phyloP scores from a whole-genome alignment of 1,284 basidiomycete species.

The Bothia castanella region DNA sequence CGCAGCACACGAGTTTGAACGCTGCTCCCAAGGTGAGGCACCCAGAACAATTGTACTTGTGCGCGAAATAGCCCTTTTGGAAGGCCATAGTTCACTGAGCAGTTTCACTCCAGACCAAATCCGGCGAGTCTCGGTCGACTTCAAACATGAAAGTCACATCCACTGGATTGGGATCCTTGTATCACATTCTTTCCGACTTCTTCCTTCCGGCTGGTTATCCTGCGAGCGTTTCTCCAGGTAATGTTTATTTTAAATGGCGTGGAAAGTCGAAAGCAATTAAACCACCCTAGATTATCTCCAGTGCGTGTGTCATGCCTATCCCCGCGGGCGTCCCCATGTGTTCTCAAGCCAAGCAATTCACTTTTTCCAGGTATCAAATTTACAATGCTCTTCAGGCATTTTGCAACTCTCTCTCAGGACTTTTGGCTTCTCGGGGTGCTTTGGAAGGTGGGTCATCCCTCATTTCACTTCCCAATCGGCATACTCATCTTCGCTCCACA shows the following conservation, averaged over 20 bases:
- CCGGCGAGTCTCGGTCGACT: neutral
- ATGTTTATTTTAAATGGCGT: conserved; percentile 4
- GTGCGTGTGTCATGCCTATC: conserved; percentile 15
- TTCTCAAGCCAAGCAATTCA: neutral
- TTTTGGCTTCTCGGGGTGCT: conserved; percentile 64
- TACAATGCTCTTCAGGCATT: conserved; percentile 66
- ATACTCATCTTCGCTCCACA: neutral
- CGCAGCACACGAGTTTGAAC: neutral
- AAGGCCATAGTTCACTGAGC: conserved; percentile 5
- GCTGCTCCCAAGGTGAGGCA: conserved; percentile 18
- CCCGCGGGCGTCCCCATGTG: neutral
- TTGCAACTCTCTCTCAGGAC: conserved; percentile 59
- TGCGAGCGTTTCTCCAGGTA: conserved; percentile 55
- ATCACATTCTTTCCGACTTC: conserved; percentile 41
- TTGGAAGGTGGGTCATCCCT: conserved; percentile 48
- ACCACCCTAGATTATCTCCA: conserved; percentile 31
- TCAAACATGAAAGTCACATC: neutral
- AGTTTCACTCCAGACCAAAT: neutral
- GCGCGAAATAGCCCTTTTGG: conserved; percentile 4
- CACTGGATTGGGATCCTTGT: conserved; percentile 1
- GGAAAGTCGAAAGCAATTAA: neutral
- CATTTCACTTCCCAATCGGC: neutral
- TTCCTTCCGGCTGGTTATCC: conserved; percentile 64
- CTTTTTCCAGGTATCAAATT: conserved; percentile 48
- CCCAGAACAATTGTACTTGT: neutral